Evolutionary conservation across 257 asterid genomes (phyloP).

Genomic region (Handroanthus guayacan): DNA sequence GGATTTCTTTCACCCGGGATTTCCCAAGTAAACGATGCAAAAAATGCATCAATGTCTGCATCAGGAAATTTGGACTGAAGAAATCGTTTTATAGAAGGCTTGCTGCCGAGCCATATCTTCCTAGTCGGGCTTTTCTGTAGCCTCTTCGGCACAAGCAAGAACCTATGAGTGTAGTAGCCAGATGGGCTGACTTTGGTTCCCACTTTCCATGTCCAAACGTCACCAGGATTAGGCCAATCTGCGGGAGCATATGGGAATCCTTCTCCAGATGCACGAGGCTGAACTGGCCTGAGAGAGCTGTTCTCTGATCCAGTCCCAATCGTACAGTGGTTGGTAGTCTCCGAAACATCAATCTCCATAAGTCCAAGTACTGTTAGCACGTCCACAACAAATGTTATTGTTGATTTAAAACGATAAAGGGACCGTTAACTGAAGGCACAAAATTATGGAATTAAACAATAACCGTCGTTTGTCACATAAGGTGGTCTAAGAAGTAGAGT

Average conservation of each 20-base stretch:
- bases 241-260: conserved; percentile 57
- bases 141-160: conserved; percentile 46
- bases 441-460: neutral
- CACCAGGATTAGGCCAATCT: conserved; percentile 56
- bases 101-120: conserved; percentile 44
- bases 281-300: conserved; percentile 27
- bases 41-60: conserved; percentile 43
- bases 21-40: conserved; percentile 50
- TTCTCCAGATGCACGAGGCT: conserved; percentile 36
- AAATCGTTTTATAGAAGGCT: conserved; percentile 30
- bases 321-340: neutral
- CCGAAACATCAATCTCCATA: conserved; percentile 24
- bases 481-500: neutral
- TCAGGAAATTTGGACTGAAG: conserved; percentile 42
- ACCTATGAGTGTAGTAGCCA: conserved; percentile 42
- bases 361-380: neutral
- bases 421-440: neutral
- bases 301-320: neutral
- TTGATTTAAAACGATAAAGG: neutral
- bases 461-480: neutral
- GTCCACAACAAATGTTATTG: neutral
- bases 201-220: conserved; percentile 58
- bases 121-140: conserved; percentile 44
- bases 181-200: conserved; percentile 36
- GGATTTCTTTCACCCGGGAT: conserved; percentile 37